A percentile compares a stretch with the other conserved stretches of the same genome.
These are phyloP conservation scores for Blastocystis sp. DNA, from an alignment of 352 stramenopile species.

Conservation along the genomic window DNA sequence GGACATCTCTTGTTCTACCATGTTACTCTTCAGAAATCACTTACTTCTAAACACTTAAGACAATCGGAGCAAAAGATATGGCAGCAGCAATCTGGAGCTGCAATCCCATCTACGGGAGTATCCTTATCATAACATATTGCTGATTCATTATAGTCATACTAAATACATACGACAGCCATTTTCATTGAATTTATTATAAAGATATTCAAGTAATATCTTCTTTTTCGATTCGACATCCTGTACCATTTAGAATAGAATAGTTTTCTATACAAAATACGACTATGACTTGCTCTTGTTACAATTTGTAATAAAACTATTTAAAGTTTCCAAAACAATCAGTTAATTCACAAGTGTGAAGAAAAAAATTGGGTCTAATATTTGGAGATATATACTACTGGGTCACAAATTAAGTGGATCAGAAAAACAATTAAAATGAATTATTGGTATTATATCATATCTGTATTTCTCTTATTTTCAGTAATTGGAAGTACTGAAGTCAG, in stretches of 20 bases:
- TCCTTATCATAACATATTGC: conserved; percentile 27
- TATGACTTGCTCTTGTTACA: not conserved
- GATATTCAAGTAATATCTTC: not conserved
- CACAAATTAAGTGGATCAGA: not conserved
- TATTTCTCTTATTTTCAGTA: not conserved
- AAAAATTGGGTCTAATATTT: not conserved
- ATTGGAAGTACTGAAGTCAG: not conserved
- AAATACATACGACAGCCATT: not conserved
- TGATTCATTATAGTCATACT: not conserved
- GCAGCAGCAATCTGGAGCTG: not conserved
- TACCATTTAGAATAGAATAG: not conserved
- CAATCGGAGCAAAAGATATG: not conserved
- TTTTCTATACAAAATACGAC: not conserved
- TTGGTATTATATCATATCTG: not conserved
- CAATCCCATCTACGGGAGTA: not conserved
- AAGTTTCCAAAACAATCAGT: not conserved
- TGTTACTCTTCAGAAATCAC: not conserved
- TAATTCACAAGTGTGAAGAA: not conserved
- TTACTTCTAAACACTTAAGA: not conserved
- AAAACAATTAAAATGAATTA: not conserved
- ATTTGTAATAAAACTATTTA: not conserved
- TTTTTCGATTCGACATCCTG: not conserved
- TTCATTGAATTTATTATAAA: not conserved
- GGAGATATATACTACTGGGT: not conserved
- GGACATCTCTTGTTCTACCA: conserved; percentile 12